Evolutionary conservation across 345 rosid genomes (phyloP), one percentile per base, ranked within the genome.

Genomic region (Salix arbutifolia): DNA sequence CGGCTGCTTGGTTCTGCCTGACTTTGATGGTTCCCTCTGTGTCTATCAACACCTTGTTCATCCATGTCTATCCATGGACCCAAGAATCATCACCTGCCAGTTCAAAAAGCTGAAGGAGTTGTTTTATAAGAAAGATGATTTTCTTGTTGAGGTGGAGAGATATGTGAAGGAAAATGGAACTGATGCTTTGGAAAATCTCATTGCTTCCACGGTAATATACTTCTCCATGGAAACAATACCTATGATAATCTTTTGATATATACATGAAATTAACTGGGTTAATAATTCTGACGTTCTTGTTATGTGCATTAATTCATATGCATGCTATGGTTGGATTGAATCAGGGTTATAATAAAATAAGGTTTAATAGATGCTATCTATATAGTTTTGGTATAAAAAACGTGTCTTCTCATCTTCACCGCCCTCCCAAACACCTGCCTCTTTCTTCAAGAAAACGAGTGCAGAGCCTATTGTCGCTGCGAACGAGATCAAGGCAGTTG

Each of bases 1-100:
- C 50, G 35, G 60, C 31, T 76, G 69, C 71, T 46, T 77, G 79
- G 70, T 78, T 65, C 74, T 65, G 19, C 81, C 83, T 25, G 9
- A 65, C 53, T 85, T 83, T 8, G 65, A 78, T 33, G 88, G 88
- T 58, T 81, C 88, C 16, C 48, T 79, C 6, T 72, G 76, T 38
- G 67, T 78, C 17, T 82, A 85, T 37, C 73, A 72, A 69, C 74
- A 75, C 58, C 64, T 85, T 38, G 72, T 85, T 50, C 83, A 23
- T 31, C 82, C 80, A 35, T 82, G 78, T 30, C 78, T 85, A 13
- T 75, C 52, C 16, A 1, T 75, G 40, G 72, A 38, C 62, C 31
- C 58, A 0, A 50, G 62, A 46, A 30, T 72, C 28, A n/a, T 79
- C 62, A 71, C 53, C 42, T 66, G 73, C 56, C 38, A 48, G 71